Evolutionary conservation across 306 rosid species (phyloP).

Genomic region (Cicer chorassanicum): DNA sequence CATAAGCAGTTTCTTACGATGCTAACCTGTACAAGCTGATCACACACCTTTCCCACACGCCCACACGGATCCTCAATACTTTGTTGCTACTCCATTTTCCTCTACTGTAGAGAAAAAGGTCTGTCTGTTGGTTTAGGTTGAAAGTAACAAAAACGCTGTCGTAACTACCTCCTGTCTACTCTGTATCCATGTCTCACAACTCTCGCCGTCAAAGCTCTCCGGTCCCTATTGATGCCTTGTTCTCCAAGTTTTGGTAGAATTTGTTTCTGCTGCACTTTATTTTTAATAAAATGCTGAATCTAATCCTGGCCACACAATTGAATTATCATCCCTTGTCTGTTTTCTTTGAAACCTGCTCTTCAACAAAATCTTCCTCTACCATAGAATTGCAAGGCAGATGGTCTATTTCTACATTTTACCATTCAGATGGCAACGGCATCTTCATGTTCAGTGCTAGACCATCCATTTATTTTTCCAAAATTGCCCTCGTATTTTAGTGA

Average conservation of each 20-base stretch:
- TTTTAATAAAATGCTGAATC: not conserved
- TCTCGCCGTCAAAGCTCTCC: slow-evolving; percentile 6
- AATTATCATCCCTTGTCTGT: slow-evolving; percentile 1
- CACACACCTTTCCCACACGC: not conserved
- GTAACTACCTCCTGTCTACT: slow-evolving; percentile 11
- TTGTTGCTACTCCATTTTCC: slow-evolving; percentile 13
- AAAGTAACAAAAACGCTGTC: not conserved
- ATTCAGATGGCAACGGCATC: slow-evolving; percentile 9
- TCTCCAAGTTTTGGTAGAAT: slow-evolving; percentile 23
- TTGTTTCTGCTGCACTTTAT: not conserved
- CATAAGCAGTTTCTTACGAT: slow-evolving; percentile 21
- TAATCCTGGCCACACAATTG: not conserved
- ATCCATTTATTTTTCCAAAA: slow-evolving; percentile 15
- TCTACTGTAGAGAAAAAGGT: slow-evolving; percentile 1
- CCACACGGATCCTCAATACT: not conserved
- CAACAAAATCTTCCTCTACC: slow-evolving; percentile 17
- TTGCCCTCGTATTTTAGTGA: slow-evolving; percentile 12
- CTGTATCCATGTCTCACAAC: not conserved
- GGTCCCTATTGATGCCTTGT: not conserved
- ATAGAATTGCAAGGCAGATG: slow-evolving; percentile 14
- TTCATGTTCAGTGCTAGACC: slow-evolving; percentile 6
- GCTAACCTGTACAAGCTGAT: slow-evolving; percentile 16
- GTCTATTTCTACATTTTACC: not conserved
- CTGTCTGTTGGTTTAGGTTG: slow-evolving; percentile 3
- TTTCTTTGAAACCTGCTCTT: slow-evolving; percentile 4